Conservation (phyloP, 1,284 basidiomycete species). For the Sporisorium reilianum region DNA sequence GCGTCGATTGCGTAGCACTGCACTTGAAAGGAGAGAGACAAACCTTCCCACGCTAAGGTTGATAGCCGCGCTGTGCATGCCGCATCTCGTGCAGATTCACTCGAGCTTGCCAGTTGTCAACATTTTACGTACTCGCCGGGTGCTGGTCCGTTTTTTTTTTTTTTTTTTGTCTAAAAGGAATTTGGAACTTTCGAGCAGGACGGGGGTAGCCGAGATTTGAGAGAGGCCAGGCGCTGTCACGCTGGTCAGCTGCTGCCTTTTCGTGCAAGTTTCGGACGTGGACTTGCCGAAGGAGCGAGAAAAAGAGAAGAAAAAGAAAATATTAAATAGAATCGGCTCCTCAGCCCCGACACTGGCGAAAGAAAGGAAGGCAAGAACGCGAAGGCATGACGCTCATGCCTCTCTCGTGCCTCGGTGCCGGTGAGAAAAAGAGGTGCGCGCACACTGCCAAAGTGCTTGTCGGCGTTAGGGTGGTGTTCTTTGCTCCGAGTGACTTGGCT, state of each 20-base stretch:
- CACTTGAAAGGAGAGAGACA: background rate
- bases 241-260: background rate
- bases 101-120: background rate
- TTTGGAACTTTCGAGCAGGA: background rate
- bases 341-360: too few species aligned
- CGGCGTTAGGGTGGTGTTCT: background rate
- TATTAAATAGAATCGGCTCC: background rate
- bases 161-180: background rate
- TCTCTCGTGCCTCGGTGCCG: constrained; percentile 29
- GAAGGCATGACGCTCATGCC: constrained; percentile 34
- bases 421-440: background rate
- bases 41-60: constrained; percentile 1
- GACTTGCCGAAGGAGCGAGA: background rate
- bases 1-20: too few species aligned
- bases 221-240: too few species aligned
- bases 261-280: background rate
- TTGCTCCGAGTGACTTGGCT: constrained; percentile 3
- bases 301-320: background rate
- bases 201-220: background rate
- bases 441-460: background rate
- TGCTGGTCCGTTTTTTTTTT: background rate
- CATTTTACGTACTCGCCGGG: background rate
- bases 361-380: too few species aligned
- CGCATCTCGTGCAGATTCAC: background rate
- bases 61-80: background rate